phyloP scores from a whole-genome alignment of 2,329 filamentous ascomycete genomes.

The Catunica adiposa region DNA sequence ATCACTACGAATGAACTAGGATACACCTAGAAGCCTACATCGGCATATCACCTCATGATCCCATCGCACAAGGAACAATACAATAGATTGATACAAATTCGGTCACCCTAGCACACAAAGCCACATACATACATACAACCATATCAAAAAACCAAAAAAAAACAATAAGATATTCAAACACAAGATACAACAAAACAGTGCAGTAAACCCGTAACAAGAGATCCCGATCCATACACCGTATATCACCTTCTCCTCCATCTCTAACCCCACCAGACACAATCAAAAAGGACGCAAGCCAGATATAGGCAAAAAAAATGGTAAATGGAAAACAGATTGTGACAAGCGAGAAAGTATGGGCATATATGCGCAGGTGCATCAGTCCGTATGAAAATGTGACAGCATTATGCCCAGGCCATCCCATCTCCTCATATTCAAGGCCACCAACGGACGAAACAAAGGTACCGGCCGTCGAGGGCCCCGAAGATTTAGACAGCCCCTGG shows the following conservation, averaged over 20 bases:
- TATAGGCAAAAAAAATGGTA: background rate
- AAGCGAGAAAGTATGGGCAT: background rate
- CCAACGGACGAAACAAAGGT: no score
- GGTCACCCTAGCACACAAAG: no score
- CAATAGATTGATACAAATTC: background rate
- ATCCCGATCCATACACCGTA: constrained; percentile 7
- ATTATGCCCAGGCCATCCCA: background rate
- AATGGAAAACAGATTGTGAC: background rate
- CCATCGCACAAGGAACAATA: background rate
- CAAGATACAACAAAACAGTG: constrained; percentile 14
- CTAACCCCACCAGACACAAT: background rate
- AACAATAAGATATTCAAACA: constrained; percentile 9
- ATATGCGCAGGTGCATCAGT: background rate
- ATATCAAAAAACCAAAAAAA: constrained; percentile 10
- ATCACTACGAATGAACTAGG: background rate
- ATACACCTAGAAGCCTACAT: background rate
- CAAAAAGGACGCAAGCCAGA: background rate
- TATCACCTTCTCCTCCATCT: background rate
- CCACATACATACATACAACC: background rate
- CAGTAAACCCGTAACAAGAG: constrained; percentile 1
- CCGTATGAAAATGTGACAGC: background rate
- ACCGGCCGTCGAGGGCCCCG: no score
- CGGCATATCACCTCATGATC: background rate
- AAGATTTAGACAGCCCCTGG: no score
- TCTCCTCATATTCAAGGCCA: background rate